Base-by-base conservation (phyloP, 805 yeast genomes). In the Nematodospora valgi region DNA sequence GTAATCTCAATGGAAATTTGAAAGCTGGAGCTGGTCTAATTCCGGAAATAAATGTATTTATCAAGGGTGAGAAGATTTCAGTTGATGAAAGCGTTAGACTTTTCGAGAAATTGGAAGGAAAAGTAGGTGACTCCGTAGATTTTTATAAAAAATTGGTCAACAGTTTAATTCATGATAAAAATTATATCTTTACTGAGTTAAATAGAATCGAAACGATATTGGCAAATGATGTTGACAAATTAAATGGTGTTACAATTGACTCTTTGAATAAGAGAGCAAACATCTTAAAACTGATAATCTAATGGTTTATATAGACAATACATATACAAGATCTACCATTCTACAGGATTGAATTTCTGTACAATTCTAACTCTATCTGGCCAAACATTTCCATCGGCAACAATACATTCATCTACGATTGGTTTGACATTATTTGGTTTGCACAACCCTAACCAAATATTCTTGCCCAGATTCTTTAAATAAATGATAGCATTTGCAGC, bases 401-500 rank as follows among this genome's bases (percentile, higher is more conserved):
- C 48, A 23, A 93, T 70, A 8, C 94, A 80, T 46, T 87, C 84
- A 35, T 86, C 85, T 6, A 86, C 72, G 8, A 91, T 78, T 2
- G 84, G 81, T 38, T 72, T 70, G 16, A 82, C 84, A 49, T 86
- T 85, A 34, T 70, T 68, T 4, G 98, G 98, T 3, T 76, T 70
- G 37, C 94, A 82, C 41, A 91, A 72, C 1, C 95, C 98, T 52
- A 86, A 64, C 97, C 97, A 88, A 19, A 88, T 74, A 39, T 81
- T 79, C 45, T 85, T 84, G 5, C 93, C 94, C 8, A 75, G 62
- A 12, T 45, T 35, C 44, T 72, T 78, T 44, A 79, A 62, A 53
- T 87, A 88, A 11, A 91, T 75, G 34, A 87, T 70, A 3, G 86
- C 84, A 56, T 91, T 91, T 2, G 97, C 97, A 1, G 93, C 87